phyloP scores from a whole-genome alignment of 2,329 filamentous ascomycete species.

The Colletotrichum sidae region DNA sequence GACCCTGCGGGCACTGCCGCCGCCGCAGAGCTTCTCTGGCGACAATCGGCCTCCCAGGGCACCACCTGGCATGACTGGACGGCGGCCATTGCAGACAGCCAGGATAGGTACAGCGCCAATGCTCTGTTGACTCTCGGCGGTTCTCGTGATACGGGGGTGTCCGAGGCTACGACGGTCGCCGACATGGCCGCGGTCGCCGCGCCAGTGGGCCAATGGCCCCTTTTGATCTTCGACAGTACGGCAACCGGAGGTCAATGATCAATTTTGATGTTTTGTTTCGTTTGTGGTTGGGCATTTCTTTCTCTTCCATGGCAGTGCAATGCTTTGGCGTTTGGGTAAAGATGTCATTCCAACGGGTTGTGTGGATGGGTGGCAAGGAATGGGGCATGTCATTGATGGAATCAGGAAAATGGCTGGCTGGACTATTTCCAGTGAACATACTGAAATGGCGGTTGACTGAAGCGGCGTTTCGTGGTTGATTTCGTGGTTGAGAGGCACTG shows the following conservation, averaged over 20 bases:
- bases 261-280: background rate
- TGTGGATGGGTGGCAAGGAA: background rate
- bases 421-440: too few species aligned
- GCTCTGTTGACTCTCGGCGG: conserved; percentile 58
- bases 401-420: too few species aligned
- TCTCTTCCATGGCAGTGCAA: conserved; percentile 1
- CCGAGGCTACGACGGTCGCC: conserved; percentile 34
- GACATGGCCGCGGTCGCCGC: conserved; percentile 25
- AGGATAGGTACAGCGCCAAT: conserved; percentile 62
- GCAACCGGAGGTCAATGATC: conserved; percentile 16
- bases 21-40: conserved; percentile 48
- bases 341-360: background rate
- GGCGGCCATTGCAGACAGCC: conserved; percentile 60
- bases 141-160: conserved; percentile 22
- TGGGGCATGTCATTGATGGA: too few species aligned
- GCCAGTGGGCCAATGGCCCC: conserved; percentile 31
- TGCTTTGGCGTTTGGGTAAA: conserved; percentile 15
- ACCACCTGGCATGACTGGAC: conserved; percentile 69
- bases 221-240: conserved; percentile 30
- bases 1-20: conserved; percentile 41
- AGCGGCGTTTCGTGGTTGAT: too few species aligned
- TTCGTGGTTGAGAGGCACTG: too few species aligned
- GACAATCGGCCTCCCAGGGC: conserved; percentile 43
- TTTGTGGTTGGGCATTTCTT: background rate
- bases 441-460: too few species aligned